Evolutionary conservation across 192 early-diverging fungal species (phyloP).

Genomic region (Obelidium mucronatum): DNA sequence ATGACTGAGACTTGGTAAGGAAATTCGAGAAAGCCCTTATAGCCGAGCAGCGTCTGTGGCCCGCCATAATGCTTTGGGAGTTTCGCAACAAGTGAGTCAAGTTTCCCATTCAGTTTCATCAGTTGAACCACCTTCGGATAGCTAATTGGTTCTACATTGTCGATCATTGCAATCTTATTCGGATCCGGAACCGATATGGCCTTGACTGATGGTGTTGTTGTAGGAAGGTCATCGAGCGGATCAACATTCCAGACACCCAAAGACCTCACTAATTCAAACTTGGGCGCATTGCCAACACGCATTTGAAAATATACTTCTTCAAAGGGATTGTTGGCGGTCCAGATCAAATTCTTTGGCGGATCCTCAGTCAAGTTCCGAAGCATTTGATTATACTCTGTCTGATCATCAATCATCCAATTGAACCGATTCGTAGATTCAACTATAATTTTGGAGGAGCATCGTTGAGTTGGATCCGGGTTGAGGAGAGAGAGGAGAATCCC

Average conservation of each 20-base stretch:
- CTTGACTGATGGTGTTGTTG: background rate
- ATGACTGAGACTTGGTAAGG: slow-evolving; percentile 25
- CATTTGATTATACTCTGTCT: slow-evolving; percentile 1
- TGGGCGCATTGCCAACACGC: background rate
- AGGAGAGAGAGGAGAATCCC: slow-evolving; percentile 11
- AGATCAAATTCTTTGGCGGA: slow-evolving; percentile 1
- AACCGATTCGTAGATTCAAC: slow-evolving; percentile 35
- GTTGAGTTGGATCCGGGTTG: background rate
- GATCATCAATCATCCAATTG: slow-evolving; percentile 16
- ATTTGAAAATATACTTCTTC: slow-evolving; percentile 14
- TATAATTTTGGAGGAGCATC: slow-evolving; percentile 20
- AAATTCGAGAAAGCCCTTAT: slow-evolving; percentile 15
- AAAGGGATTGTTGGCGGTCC: slow-evolving; percentile 31
- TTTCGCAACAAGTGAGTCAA: background rate
- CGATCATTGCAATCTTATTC: background rate
- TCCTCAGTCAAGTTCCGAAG: background rate
- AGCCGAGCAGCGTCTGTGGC: background rate
- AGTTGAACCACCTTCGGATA: slow-evolving; percentile 1
- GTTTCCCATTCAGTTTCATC: background rate
- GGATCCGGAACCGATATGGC: background rate
- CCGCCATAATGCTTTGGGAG: slow-evolving; percentile 26
- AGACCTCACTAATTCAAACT: slow-evolving; percentile 5
- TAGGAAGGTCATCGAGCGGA: background rate
- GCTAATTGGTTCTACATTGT: background rate
- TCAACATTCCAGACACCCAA: slow-evolving; percentile 27